Evolutionary conservation across 176 grass and related monocot genomes (phyloP), one percentile per base, ranked within the genome.

Genomic region (Otatea glauca): DNA sequence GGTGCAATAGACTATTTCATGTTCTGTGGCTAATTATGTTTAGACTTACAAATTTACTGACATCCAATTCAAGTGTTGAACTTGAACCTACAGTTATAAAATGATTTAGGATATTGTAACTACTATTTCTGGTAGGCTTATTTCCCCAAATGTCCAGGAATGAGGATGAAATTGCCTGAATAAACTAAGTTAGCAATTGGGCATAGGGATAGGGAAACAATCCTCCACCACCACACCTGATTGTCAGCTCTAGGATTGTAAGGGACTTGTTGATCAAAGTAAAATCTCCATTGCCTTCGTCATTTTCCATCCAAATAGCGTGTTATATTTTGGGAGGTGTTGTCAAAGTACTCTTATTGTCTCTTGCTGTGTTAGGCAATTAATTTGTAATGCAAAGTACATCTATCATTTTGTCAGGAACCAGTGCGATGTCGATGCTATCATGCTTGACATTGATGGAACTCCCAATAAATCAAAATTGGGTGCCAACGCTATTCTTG

Each of bases 401-500:
- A 25, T 71, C 16, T 44, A 56, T 69, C 29, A 70, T 83, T 83
- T 67, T 89, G 17, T 50, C 88, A 98, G 96, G 91, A 96, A 92
- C 70, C 96, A 98, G 83, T 83, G 62, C 70, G 88, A 94, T 73
- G 90, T 98, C 50, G 96, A 98, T 88, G 86, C 83, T 35, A 92
- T 98, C 45, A 96, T 98, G 96, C 88, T 98, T n/a, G 89, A 98
- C 24, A 88, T 98, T 39, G 96, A 98, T 88, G 96, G 96, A 86
- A 98, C 93, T 34, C 80, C 75, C 14, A 98, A 98, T 62, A 98
- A 98, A 86, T 95, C 96, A 75, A 93, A 89, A 41, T 69, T 98
- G 76, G 96, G 96, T 49, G 96, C 93, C 50, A 98, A 98, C 78
- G 93, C 96, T 70, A 98, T 98, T 76, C 96, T 98, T 83, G 96